phyloP scores from a whole-genome alignment of 2,329 filamentous ascomycete genomes.

The Trichoderma cornu-damae region DNA sequence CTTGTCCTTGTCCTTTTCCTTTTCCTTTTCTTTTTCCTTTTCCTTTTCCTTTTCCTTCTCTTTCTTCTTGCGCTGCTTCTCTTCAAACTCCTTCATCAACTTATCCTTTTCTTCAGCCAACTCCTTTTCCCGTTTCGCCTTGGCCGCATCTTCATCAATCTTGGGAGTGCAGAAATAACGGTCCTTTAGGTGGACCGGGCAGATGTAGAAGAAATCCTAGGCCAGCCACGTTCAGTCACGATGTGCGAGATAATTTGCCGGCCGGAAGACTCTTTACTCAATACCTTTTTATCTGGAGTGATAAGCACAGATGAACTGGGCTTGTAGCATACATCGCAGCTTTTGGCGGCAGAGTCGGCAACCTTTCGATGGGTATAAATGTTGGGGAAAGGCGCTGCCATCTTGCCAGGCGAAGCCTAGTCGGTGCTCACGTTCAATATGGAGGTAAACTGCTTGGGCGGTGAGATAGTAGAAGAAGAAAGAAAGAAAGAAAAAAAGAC shows the following conservation, averaged over 20 bases:
- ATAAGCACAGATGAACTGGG: constrained; percentile 81
- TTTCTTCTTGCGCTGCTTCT: constrained; percentile 62
- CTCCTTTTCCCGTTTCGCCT: constrained; percentile 57
- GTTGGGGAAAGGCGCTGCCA: constrained; percentile 56
- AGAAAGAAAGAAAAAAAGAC: too few relatives aligned
- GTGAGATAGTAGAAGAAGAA: too few relatives aligned
- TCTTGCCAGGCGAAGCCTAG: not conserved
- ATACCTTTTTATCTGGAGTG: constrained; percentile 81
- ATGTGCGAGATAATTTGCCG: not conserved
- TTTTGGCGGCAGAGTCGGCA: constrained; percentile 73
- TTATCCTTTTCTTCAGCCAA: constrained; percentile 59
- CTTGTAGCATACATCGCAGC: constrained; percentile 90
- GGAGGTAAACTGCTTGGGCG: too few relatives aligned
- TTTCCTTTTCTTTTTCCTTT: constrained; percentile 40
- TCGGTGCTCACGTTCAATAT: not conserved
- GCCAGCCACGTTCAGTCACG: constrained; percentile 4
- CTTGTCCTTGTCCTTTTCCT: constrained; percentile 42
- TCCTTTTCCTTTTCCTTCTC: constrained; percentile 59
- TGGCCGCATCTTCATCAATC: constrained; percentile 60
- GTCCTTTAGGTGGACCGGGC: constrained; percentile 76
- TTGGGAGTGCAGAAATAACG: constrained; percentile 72
- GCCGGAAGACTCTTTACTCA: constrained; percentile 8
- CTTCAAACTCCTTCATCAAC: constrained; percentile 72
- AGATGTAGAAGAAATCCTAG: constrained; percentile 86
- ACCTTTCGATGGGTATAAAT: constrained; percentile 81